Percentiles rank a stretch among this genome's conserved stretches.
Evolutionary conservation across 148 eudicot genomes (phyloP).

Genomic region (Linanthus parryae): DNA sequence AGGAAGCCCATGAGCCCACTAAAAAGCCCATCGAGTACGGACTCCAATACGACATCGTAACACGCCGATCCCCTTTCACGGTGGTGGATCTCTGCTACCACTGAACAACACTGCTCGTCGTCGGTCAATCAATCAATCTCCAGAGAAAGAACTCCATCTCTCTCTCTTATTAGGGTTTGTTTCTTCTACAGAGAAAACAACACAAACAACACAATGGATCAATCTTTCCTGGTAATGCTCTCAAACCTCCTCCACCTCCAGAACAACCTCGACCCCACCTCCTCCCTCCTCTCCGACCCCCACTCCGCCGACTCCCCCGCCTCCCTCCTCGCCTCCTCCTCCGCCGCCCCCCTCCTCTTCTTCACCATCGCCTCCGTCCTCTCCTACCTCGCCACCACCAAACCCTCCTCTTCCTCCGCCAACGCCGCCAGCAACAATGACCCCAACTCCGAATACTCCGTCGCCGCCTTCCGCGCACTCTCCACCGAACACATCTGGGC

Average conservation of each 20-base stretch:
- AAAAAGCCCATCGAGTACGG: too few species aligned
- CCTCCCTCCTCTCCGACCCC: slow-evolving; percentile 66
- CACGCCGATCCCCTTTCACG: too few species aligned
- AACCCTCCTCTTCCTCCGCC: slow-evolving; percentile 15
- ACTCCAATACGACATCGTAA: too few species aligned
- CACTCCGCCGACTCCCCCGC: slow-evolving; percentile 73
- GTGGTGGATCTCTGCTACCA: too few species aligned
- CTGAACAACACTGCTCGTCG: too few species aligned
- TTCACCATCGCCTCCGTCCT: neutral
- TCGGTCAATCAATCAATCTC: too few species aligned
- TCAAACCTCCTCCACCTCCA: slow-evolving; percentile 84
- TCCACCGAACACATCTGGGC: slow-evolving; percentile 86
- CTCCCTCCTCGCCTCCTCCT: slow-evolving; percentile 59
- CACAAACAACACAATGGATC: slow-evolving; percentile 42
- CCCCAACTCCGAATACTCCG: slow-evolving; percentile 49
- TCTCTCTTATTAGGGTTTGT: too few species aligned
- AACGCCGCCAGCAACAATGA: slow-evolving; percentile 22
- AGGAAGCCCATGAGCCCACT: too few species aligned
- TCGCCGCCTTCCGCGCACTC: slow-evolving; percentile 81
- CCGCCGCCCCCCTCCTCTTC: slow-evolving; percentile 23
- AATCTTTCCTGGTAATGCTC: slow-evolving; percentile 63
- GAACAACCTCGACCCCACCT: slow-evolving; percentile 74
- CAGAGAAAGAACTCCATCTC: too few species aligned
- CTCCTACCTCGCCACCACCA: slow-evolving; percentile 2
- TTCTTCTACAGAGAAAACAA: too few species aligned